A percentile compares a stretch with the other conserved stretches of the same genome.
phyloP scores from a whole-genome alignment of 495 filamentous ascomycete genomes.

The Podospora pseudopauciseta region DNA sequence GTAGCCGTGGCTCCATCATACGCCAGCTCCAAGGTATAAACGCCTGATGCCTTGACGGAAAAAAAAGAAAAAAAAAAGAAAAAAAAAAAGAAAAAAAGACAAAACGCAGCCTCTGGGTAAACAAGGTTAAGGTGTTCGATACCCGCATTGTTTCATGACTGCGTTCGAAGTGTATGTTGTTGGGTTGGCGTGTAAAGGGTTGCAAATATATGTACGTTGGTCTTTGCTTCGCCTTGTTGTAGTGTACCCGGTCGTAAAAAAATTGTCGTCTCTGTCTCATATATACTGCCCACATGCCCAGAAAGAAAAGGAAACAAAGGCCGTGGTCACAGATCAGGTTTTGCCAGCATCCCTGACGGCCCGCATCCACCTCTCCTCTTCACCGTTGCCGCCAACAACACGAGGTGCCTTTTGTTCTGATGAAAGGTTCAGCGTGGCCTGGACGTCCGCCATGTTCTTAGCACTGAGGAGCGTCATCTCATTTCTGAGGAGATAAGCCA shows the following conservation, averaged over 20 bases:
- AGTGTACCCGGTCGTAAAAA: neutral
- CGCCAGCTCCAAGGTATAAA: neutral
- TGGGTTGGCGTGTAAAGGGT: neutral
- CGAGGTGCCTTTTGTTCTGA: conserved; percentile 13
- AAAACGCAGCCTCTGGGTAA: neutral
- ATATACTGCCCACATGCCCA: neutral
- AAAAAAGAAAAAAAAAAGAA: neutral
- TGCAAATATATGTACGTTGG: neutral
- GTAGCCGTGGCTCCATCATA: neutral
- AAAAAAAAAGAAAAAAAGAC: neutral
- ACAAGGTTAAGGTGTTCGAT: neutral
- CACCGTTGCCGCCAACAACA: conserved; percentile 28
- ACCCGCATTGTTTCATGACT: neutral
- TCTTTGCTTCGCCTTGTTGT: neutral
- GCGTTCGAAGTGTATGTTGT: neutral
- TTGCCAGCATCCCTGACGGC: conserved; percentile 36
- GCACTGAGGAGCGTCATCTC: conserved; percentile 43
- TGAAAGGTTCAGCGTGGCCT: conserved; percentile 23
- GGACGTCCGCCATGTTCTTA: conserved; percentile 33
- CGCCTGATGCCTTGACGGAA: neutral
- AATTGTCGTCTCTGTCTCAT: neutral
- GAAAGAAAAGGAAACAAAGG: neutral
- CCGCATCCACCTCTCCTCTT: conserved; percentile 38
- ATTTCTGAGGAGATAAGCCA: conserved; percentile 60
- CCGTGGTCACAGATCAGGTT: conserved; percentile 12